These are phyloP conservation scores for Fabrea salina DNA, from an alignment of 169 alveolate species.

Conservation along the genomic window DNA sequence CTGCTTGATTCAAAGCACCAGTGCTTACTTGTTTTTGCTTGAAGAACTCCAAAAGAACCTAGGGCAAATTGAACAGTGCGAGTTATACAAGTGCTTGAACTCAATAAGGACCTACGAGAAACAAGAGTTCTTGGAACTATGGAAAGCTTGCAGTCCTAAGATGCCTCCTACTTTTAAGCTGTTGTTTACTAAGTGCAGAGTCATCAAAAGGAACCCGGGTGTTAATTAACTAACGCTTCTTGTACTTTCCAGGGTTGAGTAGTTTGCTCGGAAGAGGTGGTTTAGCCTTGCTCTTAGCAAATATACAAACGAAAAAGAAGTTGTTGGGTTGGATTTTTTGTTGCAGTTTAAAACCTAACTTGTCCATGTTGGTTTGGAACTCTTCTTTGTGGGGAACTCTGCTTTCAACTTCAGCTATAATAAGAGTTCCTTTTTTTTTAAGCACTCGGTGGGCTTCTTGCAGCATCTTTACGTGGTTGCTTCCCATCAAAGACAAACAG, in stretches of 20 bases:
- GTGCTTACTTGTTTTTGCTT: background rate
- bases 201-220: too few species aligned
- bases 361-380: constrained; percentile 39
- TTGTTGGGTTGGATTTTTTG: constrained; percentile 4
- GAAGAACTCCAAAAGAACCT: background rate
- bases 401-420: constrained; percentile 67
- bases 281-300: too few species aligned
- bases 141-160: background rate
- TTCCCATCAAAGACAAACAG: constrained; percentile 68
- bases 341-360: constrained; percentile 32
- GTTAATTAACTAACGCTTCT: too few species aligned
- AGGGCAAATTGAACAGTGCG: background rate
- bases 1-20: background rate
- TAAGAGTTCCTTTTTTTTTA: constrained; percentile 53
- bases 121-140: background rate
- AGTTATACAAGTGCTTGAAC: background rate
- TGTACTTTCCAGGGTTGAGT: too few species aligned
- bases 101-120: background rate
- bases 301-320: background rate
- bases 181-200: background rate
- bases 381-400: constrained; percentile 45
- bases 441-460: constrained; percentile 61
- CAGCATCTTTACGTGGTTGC: constrained; percentile 56
- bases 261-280: too few species aligned
- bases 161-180: constrained; percentile 1